Percentiles rank a stretch among this genome's conserved stretches.
Conservation (phyloP, 78 protist genomes). For the Dictyostelium intermedium region DNA sequence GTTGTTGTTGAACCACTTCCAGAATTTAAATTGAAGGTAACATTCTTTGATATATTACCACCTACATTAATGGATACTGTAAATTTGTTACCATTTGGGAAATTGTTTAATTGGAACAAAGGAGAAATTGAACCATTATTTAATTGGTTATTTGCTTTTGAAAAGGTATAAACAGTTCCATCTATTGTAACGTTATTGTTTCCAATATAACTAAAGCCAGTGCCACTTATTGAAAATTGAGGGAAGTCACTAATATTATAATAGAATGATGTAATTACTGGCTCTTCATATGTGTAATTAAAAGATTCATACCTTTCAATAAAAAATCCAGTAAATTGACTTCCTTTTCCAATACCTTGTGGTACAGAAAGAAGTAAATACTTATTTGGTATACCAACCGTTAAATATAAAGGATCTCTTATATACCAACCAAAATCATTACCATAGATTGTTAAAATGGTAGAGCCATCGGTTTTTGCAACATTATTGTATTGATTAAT, state of each 20-base stretch:
- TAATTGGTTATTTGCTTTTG: neutral
- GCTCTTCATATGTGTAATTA: neutral
- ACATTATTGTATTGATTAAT: neutral
- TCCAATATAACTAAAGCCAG: neutral
- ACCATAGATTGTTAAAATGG: neutral
- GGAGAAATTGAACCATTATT: neutral
- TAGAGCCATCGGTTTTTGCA: neutral
- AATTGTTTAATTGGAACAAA: neutral
- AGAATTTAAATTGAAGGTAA: neutral
- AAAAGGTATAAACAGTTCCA: neutral
- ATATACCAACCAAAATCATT: neutral
- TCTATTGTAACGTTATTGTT: neutral
- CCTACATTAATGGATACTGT: neutral
- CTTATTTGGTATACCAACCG: neutral
- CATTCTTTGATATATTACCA: neutral
- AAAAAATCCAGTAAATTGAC: neutral
- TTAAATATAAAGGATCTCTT: neutral
- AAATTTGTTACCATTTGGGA: neutral
- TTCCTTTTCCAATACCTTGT: neutral
- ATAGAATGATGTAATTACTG: neutral
- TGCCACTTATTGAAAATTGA: neutral
- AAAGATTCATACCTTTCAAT: neutral
- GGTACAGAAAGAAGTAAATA: neutral
- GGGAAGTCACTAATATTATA: neutral
- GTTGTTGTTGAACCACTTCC: neutral